Evolutionary conservation across 371 early-diverging fungal genomes (phyloP), one percentile per base, ranked within the genome.

Genomic region (Dentiscutata heterogama): DNA sequence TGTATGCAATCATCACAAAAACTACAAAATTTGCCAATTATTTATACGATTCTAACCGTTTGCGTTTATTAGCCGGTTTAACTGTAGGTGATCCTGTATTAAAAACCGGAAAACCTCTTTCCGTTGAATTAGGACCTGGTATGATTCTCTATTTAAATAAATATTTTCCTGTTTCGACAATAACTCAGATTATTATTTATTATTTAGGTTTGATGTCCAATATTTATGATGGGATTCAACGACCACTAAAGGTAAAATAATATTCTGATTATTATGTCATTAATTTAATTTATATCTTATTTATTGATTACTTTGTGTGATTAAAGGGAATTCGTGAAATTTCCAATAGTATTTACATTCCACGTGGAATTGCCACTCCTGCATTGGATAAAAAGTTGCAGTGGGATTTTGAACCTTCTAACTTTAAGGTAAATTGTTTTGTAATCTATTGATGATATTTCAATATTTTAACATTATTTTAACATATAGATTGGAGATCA

Each of bases 201-300:
- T 67, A 92, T 51, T 20, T 51, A 78, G 78, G 99, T 82, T 92
- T 99, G 56, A 96, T 98, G 94, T 93, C 94, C 83, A 99, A 99
- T 91, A 99, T 99, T 83, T 99, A 96, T 87, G 99, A 99, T 87
- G 99, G 99, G 86, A 99, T 99, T 87, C 99, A 99, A 88, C 95
- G 99, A 82, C 99, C 99, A 46, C 92, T 99, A 79, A 95, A 97
- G 90, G 93, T 93, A 81, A 64, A n/a, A 63, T 31, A 39, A 68
- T 31, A 31, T 20, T 39, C n/a, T n/a, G 16, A 68, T 42, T 20
- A 4, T n/a, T n/a, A 68, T 42, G 6, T 31, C 14, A 56, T 8
- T 68, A 31, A 8, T n/a, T 68, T 68, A 42, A 18, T 20, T 68
- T 42, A 68, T 61, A 72, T 51, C 56, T 83, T 53, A 61, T 27